These are phyloP conservation scores for Coccomyxa sp. DNA, from an alignment of 139 green algal genomes.

Conservation along the genomic window DNA sequence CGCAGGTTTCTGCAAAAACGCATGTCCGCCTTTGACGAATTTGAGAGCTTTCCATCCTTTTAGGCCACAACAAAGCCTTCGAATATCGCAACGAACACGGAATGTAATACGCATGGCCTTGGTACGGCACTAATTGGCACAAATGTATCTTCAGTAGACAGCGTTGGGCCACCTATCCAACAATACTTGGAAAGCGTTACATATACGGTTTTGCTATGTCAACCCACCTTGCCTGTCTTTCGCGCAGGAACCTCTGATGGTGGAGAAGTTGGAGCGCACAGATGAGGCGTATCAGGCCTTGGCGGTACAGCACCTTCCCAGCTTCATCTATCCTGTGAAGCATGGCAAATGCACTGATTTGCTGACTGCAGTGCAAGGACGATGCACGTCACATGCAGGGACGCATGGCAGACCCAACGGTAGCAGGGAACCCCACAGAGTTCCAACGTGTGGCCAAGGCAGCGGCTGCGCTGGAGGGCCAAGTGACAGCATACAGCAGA, in stretches of 20 bases:
- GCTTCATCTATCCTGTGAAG: not conserved
- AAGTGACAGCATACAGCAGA: constrained; percentile 48
- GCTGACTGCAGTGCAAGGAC: not conserved
- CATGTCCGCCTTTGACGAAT: too few species aligned
- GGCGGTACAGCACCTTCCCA: not conserved
- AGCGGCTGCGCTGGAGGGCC: constrained; percentile 63
- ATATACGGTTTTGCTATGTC: too few species aligned
- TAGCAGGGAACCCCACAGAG: constrained; percentile 60
- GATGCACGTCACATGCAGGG: constrained; percentile 31
- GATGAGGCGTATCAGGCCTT: constrained; percentile 30
- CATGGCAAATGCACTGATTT: not conserved
- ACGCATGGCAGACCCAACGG: constrained; percentile 73
- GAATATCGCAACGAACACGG: too few species aligned
- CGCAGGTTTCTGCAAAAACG: too few species aligned
- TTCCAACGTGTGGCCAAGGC: constrained; percentile 76
- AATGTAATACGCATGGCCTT: too few species aligned
- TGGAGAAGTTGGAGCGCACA: constrained; percentile 49
- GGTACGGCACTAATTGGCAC: too few species aligned
- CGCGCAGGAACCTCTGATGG: constrained; percentile 47
- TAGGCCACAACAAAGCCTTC: too few species aligned
- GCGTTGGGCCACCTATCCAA: too few species aligned
- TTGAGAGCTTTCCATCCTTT: too few species aligned
- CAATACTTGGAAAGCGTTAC: too few species aligned
- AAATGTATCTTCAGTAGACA: too few species aligned
- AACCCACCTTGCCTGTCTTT: too few species aligned